Evolutionary conservation across 805 yeast species (phyloP), one percentile per base, ranked within the genome.

Genomic region (Monosporozyma unispora): DNA sequence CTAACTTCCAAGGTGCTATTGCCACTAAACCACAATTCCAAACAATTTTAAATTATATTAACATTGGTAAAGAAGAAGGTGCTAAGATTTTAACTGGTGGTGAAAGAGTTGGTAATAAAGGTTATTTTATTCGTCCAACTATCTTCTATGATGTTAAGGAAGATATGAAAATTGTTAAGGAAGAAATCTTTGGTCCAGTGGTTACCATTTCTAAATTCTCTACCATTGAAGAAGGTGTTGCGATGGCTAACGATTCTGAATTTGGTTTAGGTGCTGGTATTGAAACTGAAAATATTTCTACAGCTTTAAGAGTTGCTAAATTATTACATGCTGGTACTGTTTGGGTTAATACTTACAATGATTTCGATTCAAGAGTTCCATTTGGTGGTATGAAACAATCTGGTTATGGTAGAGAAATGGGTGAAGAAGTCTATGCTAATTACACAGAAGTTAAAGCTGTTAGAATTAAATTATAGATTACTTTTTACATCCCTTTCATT

Each of bases 371-470:
- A 47, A 71, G 75, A 66, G 84, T 82, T 66, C 90, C 91, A 70
- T 84, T 84, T 63, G 91, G 91, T 67, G 91, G 91, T 63, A 82
- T 71, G 73, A 81, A 82, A 63, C 82, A 82, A 71, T 80, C 87
- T 54, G 91, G 91, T 68, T 77, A 83, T 66, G 93, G 93, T 67
- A 81, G 87, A 75, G 93, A 84, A 74, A 82, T 84, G 90, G 93
- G 93, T 70, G 69, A 69, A 44, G 89, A 84, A 64, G 88, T 84
- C 47, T 76, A 82, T 56, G 88, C 82, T 57, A 79, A 80, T 72
- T 84, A 84, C 75, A 79, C 84, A 50, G 88, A 83, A 69, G 75
- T 74, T 55, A 84, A 84, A 72, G 86, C 87, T 56, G 85, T 84
- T 52, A 81, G 93, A 78, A 70, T 72, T 52, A 77, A 69, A 56